Evolutionary conservation across 495 filamentous ascomycete genomes (phyloP), one percentile per base, ranked within the genome.

Genomic region (Hamigera avellanea): DNA sequence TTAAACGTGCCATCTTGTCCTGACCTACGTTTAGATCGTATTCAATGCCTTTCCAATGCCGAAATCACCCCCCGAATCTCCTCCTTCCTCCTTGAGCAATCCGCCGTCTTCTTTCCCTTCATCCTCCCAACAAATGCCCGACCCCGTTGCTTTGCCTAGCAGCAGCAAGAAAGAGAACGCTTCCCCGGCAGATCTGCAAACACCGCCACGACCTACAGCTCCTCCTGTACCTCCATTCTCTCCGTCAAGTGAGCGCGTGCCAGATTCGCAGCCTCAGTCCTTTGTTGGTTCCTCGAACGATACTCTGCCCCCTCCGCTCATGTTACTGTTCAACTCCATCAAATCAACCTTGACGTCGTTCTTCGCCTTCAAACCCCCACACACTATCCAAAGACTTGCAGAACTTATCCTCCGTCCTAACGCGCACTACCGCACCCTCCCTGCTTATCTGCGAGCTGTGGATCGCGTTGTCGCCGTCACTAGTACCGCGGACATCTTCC

Each of bases 401-500:
- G 91, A 98, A 67, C 81, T 98, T n/a, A 67, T 95, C 26, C 68
- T 91, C 9, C 54, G 56, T 13, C 91, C 91, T 6, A 80, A 62
- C 26, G 63, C 70, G 28, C 85, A 94, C 56, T 95, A 98, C 60
- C 69, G 69, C 19, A 80, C 76, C 19, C 69, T 95, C 3, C 73
- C 81, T 4, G 74, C 85, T 15, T 98, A 87, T 53, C 77, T 98
- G 39, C 80, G 86, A 40, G 93, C 91, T 6, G 70, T 96, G 9
- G 86, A 95, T 50, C 81, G 93, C 35, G 84, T 94, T 12, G 76
- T 95, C 25, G 86, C 82, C 26, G 93, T 96, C 41, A 89, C 86
- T n/a, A 88, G 81, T 35, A 72, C 75, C 17, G 70, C 76, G 5
- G 77, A 86, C 34, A 62, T 78, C 13, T 98, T 94, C 54, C 91